Percentiles rank a stretch among this genome's conserved stretches.
Conservation (phyloP, 768 basidiomycete species). For the Chalciporus sphaerocephalus region DNA sequence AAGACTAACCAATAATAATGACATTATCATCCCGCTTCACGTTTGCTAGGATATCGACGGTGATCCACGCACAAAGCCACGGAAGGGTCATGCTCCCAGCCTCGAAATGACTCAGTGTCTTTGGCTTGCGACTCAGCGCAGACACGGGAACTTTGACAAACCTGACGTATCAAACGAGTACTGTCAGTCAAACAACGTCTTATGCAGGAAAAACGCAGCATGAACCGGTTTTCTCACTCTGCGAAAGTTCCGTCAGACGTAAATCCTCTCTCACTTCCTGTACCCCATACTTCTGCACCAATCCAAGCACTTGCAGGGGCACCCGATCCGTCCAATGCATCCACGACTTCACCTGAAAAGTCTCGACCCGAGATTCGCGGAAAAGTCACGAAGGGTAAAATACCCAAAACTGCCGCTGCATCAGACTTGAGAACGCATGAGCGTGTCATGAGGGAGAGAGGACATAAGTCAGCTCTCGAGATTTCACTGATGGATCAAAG, state of each 20-base stretch:
- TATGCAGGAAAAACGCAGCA: not conserved
- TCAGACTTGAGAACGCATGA: slow-evolving; percentile 21
- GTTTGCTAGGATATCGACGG: slow-evolving; percentile 31
- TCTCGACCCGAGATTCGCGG: slow-evolving; percentile 32
- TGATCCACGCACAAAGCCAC: slow-evolving; percentile 37
- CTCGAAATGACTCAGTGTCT: slow-evolving; percentile 19
- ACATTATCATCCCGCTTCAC: slow-evolving; percentile 33
- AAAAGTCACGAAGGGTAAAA: slow-evolving; percentile 30
- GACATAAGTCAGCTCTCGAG: not conserved
- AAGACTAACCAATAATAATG: slow-evolving; percentile 27
- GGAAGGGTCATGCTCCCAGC: slow-evolving; percentile 34
- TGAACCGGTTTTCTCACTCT: slow-evolving; percentile 21
- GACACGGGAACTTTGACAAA: slow-evolving; percentile 28
- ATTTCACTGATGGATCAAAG: not conserved
- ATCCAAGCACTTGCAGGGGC: slow-evolving; percentile 18
- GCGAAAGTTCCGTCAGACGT: slow-evolving; percentile 32
- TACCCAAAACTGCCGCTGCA: slow-evolving; percentile 26
- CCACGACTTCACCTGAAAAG: slow-evolving; percentile 34
- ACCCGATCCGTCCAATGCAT: slow-evolving; percentile 27
- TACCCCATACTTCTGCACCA: slow-evolving; percentile 33
- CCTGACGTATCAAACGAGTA: slow-evolving; percentile 7
- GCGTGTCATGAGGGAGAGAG: not conserved
- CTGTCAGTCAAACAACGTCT: not conserved
- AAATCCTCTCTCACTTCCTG: slow-evolving; percentile 31
- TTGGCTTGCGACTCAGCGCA: slow-evolving; percentile 30